phyloP scores from a whole-genome alignment of 176 grass and related monocot genomes.

The Oryza australiensis region DNA sequence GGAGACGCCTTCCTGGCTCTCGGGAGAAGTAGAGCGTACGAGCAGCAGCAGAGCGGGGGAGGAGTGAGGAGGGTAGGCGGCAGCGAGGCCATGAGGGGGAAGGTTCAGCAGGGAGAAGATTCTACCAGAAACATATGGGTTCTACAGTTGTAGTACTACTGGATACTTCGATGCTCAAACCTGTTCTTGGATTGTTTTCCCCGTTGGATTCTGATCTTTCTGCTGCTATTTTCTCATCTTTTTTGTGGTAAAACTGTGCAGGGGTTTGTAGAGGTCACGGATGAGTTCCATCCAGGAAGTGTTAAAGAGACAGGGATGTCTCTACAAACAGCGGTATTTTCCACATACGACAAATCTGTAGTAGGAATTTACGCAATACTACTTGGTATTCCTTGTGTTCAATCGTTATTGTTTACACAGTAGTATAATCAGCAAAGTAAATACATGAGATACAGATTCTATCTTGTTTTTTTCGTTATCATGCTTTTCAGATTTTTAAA shows the following conservation, averaged over 20 bases:
- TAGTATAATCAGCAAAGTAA: no score
- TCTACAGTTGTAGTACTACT: no score
- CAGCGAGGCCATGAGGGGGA: slow-evolving; percentile 40
- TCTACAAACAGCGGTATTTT: background rate
- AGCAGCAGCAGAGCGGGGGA: slow-evolving; percentile 38
- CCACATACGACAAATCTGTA: background rate
- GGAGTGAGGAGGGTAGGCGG: slow-evolving; percentile 5
- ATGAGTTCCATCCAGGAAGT: background rate
- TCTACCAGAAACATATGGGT: background rate
- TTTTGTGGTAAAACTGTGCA: slow-evolving; percentile 37
- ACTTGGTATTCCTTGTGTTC: no score
- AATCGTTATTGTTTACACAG: no score
- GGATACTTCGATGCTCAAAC: background rate
- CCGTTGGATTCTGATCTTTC: background rate
- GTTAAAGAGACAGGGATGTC: background rate
- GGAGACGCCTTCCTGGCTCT: slow-evolving; percentile 12
- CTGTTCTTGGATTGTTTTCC: background rate
- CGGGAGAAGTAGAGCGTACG: slow-evolving; percentile 13
- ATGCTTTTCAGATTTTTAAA: no score
- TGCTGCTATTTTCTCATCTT: background rate
- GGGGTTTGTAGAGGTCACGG: background rate
- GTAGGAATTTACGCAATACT: no score
- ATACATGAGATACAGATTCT: no score
- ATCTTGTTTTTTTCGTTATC: no score
- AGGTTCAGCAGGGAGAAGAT: background rate